Evolutionary conservation across 2,329 filamentous ascomycete species (phyloP).

Genomic region (Pleurostoma richardsiae): DNA sequence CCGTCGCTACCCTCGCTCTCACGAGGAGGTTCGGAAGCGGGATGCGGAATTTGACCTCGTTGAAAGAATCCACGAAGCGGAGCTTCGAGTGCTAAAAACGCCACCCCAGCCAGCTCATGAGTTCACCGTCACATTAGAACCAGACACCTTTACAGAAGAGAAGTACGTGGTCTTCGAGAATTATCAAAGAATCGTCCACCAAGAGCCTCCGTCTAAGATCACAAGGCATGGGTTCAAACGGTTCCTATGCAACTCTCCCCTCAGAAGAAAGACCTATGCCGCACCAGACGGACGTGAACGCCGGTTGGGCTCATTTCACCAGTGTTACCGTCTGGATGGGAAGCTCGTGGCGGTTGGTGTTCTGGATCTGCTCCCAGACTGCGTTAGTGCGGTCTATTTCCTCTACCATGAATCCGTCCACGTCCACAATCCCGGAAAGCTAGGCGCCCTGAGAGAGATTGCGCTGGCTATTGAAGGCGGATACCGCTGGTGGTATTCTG

Average conservation of each 20-base stretch:
- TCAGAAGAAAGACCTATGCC: constrained; percentile 41
- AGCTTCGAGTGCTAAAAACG: constrained; percentile 46
- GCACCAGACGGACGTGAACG: constrained; percentile 44
- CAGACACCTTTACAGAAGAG: constrained; percentile 66
- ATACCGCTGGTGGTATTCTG: constrained; percentile 74
- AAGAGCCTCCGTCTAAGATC: constrained; percentile 57
- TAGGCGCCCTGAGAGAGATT: constrained; percentile 71
- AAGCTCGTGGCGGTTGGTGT: constrained; percentile 71
- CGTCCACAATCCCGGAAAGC: constrained; percentile 65
- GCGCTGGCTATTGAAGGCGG: constrained; percentile 62
- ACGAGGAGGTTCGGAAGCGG: constrained; percentile 58
- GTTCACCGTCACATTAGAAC: constrained; percentile 66
- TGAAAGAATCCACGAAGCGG: constrained; percentile 65
- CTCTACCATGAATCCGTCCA: constrained; percentile 74
- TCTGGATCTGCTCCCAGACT: constrained; percentile 69
- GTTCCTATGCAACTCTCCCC: constrained; percentile 70
- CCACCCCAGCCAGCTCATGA: constrained; percentile 62
- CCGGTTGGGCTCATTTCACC: constrained; percentile 69
- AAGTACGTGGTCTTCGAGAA: constrained; percentile 70
- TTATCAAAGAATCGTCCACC: constrained; percentile 70
- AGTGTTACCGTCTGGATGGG: constrained; percentile 76
- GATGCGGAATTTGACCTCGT: constrained; percentile 64
- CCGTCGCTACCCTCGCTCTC: constrained; percentile 60
- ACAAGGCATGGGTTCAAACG: constrained; percentile 57
- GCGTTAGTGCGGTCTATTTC: constrained; percentile 79